phyloP scores from a whole-genome alignment of 176 grass and related monocot species.

The Phyllostachys edulis region DNA sequence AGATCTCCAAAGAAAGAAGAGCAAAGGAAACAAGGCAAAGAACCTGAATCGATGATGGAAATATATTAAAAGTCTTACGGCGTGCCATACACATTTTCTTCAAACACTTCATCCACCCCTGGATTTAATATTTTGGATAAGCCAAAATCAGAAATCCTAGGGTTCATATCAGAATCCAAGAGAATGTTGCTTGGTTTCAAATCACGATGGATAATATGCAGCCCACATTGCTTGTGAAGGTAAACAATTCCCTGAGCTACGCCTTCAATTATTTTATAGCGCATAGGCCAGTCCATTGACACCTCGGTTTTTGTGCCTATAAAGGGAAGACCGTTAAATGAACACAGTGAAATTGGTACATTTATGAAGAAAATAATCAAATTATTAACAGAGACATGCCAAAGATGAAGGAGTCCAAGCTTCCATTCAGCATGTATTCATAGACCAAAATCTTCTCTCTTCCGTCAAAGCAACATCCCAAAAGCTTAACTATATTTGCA shows the following conservation, averaged over 20 bases:
- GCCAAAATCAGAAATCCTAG: conserved; percentile 49
- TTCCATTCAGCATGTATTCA: conserved; percentile 12
- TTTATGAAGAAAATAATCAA: neutral
- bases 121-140: neutral
- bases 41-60: neutral
- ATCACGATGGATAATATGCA: conserved; percentile 42
- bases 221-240: conserved; percentile 2
- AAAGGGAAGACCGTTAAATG: neutral
- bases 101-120: neutral
- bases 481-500: conserved; percentile 7
- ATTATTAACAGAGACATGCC: neutral
- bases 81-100: conserved; percentile 1
- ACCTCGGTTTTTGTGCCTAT: neutral
- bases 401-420: neutral
- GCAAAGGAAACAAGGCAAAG: neutral
- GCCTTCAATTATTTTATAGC: conserved; percentile 34
- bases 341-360: neutral
- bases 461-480: conserved; percentile 18
- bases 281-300: conserved; percentile 22
- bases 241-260: conserved; percentile 38
- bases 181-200: conserved; percentile 47
- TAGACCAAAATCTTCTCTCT: conserved; percentile 22
- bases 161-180: conserved; percentile 39
- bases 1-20: neutral
- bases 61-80: neutral